Conservation (phyloP, 1,284 basidiomycete genomes). For the Microbotryum saponariae region DNA sequence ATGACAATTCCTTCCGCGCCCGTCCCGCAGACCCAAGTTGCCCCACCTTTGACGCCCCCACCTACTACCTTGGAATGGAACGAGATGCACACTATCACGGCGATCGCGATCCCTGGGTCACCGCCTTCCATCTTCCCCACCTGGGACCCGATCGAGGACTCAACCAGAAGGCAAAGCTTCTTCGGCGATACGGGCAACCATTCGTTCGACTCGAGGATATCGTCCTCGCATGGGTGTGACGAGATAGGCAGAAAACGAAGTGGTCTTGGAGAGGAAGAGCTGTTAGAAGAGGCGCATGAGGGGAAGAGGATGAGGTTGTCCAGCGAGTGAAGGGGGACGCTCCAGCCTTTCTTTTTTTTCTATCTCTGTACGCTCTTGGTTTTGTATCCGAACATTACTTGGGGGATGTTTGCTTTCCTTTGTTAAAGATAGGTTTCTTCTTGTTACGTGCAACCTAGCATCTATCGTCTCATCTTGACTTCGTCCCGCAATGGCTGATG, state of each 20-base stretch:
- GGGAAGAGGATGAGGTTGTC: constrained; percentile 1
- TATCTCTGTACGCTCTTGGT: not conserved
- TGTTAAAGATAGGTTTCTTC: not conserved
- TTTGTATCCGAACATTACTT: not conserved
- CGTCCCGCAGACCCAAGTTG: not conserved
- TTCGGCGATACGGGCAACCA: not conserved
- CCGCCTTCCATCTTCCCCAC: constrained; percentile 4
- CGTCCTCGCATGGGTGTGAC: not conserved
- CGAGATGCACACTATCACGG: not conserved
- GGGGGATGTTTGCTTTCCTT: too few relatives aligned
- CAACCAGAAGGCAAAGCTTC: not conserved
- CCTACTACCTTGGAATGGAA: not conserved
- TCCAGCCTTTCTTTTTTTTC: too few relatives aligned
- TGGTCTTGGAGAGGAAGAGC: constrained; percentile 1
- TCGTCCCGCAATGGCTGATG: not conserved
- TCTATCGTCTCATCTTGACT: not conserved
- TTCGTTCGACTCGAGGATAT: not conserved
- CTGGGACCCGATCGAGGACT: not conserved
- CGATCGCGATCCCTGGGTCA: not conserved
- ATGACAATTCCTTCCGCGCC: not conserved
- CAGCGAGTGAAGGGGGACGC: not conserved
- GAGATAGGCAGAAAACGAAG: not conserved
- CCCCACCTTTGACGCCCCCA: not conserved
- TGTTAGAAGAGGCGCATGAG: not conserved
- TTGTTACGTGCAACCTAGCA: not conserved